Evolutionary conservation across 176 grass and related monocot genomes (phyloP).

Genomic region (Coix lacrymajobi): DNA sequence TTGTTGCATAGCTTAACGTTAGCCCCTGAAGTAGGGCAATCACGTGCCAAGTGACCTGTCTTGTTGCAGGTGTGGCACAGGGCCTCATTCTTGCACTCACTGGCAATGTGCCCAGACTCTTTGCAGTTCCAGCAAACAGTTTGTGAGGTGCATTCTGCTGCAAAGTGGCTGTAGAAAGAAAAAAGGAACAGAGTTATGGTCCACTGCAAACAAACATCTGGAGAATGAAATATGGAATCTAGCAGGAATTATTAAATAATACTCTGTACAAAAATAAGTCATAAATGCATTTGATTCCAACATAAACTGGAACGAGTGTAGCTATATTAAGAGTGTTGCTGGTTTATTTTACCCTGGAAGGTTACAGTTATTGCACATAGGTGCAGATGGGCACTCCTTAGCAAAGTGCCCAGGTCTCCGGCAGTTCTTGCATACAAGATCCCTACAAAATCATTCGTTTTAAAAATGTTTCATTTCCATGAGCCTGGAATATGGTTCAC

Average conservation of each 20-base stretch:
- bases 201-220: conserved; percentile 9
- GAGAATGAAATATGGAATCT: conserved; percentile 4
- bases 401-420: conserved; percentile 79
- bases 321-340: not conserved
- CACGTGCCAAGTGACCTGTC: conserved; percentile 75
- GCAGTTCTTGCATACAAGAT: conserved; percentile 82
- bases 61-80: conserved; percentile 82
- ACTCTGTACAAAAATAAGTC: not conserved
- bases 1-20: conserved; percentile 78
- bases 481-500: not conserved
- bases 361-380: conserved; percentile 81
- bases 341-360: conserved; percentile 65
- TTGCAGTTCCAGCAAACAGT: conserved; percentile 97
- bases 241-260: conserved; percentile 3
- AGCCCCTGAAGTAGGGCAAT: conserved; percentile 53
- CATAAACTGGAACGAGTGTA: not conserved
- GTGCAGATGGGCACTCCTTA: conserved; percentile 69
- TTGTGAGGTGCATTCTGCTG: conserved; percentile 65
- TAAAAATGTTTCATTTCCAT: not conserved
- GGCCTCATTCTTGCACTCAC: conserved; percentile 72
- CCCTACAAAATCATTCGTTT: conserved; percentile 44
- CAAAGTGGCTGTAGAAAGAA: conserved; percentile 54
- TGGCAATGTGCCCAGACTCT: conserved; percentile 73
- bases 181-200: not conserved
- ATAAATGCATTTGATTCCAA: not conserved